These are phyloP conservation scores for Acmispon strigosus DNA, from an alignment of 306 rosid genomes.

Conservation along the genomic window DNA sequence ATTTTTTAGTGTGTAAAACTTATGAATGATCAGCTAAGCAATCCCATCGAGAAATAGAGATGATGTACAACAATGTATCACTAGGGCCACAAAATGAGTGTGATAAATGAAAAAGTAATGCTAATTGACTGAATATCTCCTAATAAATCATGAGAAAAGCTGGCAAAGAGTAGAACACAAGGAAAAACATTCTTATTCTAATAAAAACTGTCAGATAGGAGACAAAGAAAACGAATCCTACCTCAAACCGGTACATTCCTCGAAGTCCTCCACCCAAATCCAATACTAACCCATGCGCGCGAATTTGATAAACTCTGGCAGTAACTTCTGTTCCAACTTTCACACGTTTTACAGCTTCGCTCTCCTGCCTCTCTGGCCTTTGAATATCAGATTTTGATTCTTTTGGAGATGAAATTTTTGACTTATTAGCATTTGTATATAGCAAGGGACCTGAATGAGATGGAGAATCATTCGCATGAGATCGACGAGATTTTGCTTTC, in stretches of 20 bases:
- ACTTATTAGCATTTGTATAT: constrained; percentile 25
- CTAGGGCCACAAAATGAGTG: background rate
- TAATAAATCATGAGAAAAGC: constrained; percentile 4
- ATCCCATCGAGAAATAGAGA: background rate
- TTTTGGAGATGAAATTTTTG: constrained; percentile 29
- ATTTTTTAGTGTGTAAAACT: background rate
- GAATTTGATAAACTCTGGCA: constrained; percentile 74
- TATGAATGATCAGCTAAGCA: constrained; percentile 6
- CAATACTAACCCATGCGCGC: constrained; percentile 77
- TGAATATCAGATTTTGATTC: constrained; percentile 17
- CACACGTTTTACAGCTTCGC: constrained; percentile 36
- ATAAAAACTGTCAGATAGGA: background rate
- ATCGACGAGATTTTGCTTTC: constrained; percentile 14
- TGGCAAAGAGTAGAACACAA: background rate
- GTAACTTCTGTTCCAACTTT: constrained; percentile 61
- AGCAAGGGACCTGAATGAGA: constrained; percentile 26
- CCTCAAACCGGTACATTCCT: constrained; percentile 89
- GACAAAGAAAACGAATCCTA: constrained; percentile 17
- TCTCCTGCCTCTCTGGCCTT: constrained; percentile 7
- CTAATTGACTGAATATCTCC: background rate
- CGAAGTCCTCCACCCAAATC: constrained; percentile 81
- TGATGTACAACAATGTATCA: background rate
- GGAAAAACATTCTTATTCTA: background rate
- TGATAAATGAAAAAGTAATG: background rate
- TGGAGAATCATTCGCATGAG: constrained; percentile 24